Evolutionary conservation across 768 basidiomycete genomes (phyloP), one percentile per base, ranked within the genome.

Genomic region (Tylopilus rubrobrunneus): DNA sequence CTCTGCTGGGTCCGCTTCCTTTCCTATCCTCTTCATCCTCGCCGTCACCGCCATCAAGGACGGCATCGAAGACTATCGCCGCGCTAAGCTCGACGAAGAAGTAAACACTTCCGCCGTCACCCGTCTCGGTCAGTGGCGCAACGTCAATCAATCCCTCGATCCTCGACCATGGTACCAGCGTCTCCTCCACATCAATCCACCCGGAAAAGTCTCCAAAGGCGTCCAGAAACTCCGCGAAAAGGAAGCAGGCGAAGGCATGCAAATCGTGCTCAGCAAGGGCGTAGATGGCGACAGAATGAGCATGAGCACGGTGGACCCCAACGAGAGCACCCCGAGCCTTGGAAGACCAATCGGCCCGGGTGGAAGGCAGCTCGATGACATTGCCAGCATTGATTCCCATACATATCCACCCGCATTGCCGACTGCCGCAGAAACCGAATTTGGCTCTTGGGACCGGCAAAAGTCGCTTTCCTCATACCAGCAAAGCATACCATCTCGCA

Each of bases 81-180:
- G 96, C 48, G 88, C 87, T 10, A 62, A 71, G 9, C 78, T 95
- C 39, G 96, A 99, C 67, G 89, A 97, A 56, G 85, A 93, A 64
- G 95, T 98, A 60, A 99, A 99, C 74, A 97, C 85, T 49, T 93
- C 90, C 0, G 91, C 95, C 4, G 86, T 89, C 12, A 98, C 94
- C 1, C 91, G 91, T 59, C 81, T 99, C 11, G 85, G 84, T 7
- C 19, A 19, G 19, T 19, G 19, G 19, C 19, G 19, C 19, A 19
- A 19, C 19, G 19, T 19, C 19, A 19, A 98, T 64, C 86, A 87
- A 53, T 88, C 87, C 0, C 74, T 69, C 5, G 93, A 96, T 68
- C 77, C 87, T 0, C 82, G 93, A 7, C 71, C 80, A 0, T 92
- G 85, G 82, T 76, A 85, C 53, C 82, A 96, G 71, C 83, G 78